Evolutionary conservation across 495 filamentous ascomycete genomes (phyloP), one percentile per base, ranked within the genome.

Genomic region (Hyaloscypha bicolor): DNA sequence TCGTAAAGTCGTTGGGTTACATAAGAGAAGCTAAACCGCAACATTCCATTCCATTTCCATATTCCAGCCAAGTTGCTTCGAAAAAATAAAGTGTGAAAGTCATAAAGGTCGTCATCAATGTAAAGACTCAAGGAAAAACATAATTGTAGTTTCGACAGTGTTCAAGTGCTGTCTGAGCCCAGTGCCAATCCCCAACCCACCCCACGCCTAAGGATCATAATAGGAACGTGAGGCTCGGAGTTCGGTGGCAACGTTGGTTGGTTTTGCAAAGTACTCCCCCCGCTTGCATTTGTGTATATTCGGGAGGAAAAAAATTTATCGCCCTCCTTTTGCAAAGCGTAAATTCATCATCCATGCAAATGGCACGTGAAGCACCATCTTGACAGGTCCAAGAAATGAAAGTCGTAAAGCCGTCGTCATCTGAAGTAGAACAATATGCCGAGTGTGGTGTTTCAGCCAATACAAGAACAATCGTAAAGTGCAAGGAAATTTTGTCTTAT

Each of bases 331-430:
- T 63, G 68, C 65, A 68, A 64, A 67, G 64, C 72, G 70, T 74
- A 64, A 69, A 69, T 52, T 74, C 72, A 63, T 74, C 69, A 68
- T 51, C 67, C 72, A 61, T 74, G 51, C 66, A 37, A 63, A 66
- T 68, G 52, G 58, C 66, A 6, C 16, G 42, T 37, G 35, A 45
- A 57, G 30, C 33, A 53, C 59, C 66, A 67, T 71, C 62, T 68
- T 60, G 35, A 56, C 42, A 19, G 42, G 29, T 68, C 31, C 30
- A 42, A 66, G 31, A 66, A 65, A 62, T 58, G 16, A 63, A 73
- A 69, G 69, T 73, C 72, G 60, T 73, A 73, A 71, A 68, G 63
- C 69, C 72, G 66, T 73, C 61, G 61, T 73, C 69, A 65, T 73
- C 57, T 69, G 64, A 69, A 67, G 65, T 66, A 66, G 62, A 72